Evolutionary conservation across 345 rosid genomes (phyloP).

Genomic region (Hibiscus tridactylites): DNA sequence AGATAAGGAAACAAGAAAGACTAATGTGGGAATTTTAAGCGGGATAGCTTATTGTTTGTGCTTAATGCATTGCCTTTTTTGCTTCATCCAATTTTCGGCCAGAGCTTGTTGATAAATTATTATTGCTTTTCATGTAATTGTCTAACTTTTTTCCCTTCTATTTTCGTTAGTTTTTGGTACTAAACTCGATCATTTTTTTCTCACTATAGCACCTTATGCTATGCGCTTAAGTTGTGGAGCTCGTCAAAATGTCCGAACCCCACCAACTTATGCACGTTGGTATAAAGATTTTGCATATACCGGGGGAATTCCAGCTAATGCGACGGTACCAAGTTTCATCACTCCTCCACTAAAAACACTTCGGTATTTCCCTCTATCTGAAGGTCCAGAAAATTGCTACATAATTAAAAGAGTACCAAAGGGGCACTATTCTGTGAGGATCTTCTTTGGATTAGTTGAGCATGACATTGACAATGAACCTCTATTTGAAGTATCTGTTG

Average conservation of each 20-base stretch:
- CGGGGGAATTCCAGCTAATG: conserved; percentile 75
- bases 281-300: conserved; percentile 85
- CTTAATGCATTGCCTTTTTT: not conserved
- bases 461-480: conserved; percentile 62
- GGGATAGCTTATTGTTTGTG: not conserved
- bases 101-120: not conserved
- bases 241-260: conserved; percentile 41
- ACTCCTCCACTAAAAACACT: conserved; percentile 69
- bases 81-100: not conserved
- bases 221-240: conserved; percentile 94
- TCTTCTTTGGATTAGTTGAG: conserved; percentile 57
- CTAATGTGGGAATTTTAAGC: not conserved
- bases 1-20: not conserved
- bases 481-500: conserved; percentile 74
- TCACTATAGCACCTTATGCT: conserved; percentile 65
- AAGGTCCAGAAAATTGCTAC: conserved; percentile 89
- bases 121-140: not conserved
- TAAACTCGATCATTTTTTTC: not conserved
- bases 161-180: not conserved
- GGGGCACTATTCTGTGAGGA: conserved; percentile 75
- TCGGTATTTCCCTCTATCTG: conserved; percentile 80
- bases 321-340: conserved; percentile 39
- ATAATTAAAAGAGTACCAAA: conserved; percentile 51
- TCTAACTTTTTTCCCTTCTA: not conserved
- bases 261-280: conserved; percentile 83